Base-by-base conservation (phyloP, 345 rosid genomes). In the Populus ilicifolia region DNA sequence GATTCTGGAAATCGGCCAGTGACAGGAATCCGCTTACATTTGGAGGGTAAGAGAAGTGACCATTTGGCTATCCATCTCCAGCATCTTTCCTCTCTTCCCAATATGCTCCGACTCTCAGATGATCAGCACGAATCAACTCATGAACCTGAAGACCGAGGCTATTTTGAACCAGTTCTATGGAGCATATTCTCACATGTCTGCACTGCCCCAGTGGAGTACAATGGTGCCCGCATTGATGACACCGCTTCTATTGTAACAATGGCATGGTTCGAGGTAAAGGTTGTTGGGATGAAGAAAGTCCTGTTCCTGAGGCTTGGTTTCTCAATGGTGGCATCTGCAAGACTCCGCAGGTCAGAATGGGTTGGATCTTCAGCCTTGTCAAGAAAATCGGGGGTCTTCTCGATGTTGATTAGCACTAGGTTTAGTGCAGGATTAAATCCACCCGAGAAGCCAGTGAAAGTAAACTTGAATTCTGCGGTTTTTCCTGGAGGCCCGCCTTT, bases 231-330 rank as follows among this genome's bases (percentile, higher is more conserved):
- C 59, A 80, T 92, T 25, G 96, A 93, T 64, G 95, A 91, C 41
- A 61, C 89, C 5, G 91, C 97, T 62, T 88, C 90, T 6, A 90
- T 96, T 11, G 93, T 93, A 80, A 96, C 99, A 2, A 91, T 84
- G 84, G 98, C 96, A 80, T 90, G 98, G 98, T 83, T 96, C 61
- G 98, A 93, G 85, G 99, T 96, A 14, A 93, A 86, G 86, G 89
- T 85, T 71, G 64, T 92, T 1, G 97, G 97, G 68, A 90, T 93
- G 90, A 93, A 86, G 83, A 93, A 91, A 83, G 95, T 92, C 79
- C 85, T 96, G 73, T 92, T 93, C 89, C 78, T 96, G 79, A 88
- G 93, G 84, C 96, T 96, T 29, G 97, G 97, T 25, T 96, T 90
- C 89, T 92, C 97, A 64, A 85, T 70, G 56, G 93, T 88, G 77